A percentile compares a stretch with the other conserved stretches of the same genome.
Evolutionary conservation across 1,284 basidiomycete genomes (phyloP).

Genomic region (Calocybe gambosa): DNA sequence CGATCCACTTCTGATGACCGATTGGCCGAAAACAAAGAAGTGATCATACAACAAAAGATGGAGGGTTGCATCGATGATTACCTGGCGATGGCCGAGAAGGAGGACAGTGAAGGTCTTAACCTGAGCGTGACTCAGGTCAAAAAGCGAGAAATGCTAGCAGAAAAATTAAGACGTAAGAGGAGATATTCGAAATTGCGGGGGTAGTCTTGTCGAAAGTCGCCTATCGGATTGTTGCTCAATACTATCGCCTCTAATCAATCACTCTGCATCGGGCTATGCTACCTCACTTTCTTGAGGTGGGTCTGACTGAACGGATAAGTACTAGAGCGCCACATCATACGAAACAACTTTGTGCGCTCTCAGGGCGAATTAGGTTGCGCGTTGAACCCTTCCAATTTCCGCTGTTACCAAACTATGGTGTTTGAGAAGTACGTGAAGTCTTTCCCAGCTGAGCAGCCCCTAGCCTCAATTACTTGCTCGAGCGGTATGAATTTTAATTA

Average conservation of each 20-base stretch:
- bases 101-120: conserved; percentile 47
- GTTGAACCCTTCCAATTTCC: too few relatives aligned
- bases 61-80: conserved; percentile 59
- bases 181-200: conserved; percentile 21
- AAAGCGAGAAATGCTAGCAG: conserved; percentile 51
- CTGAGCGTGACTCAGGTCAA: conserved; percentile 67
- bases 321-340: too few relatives aligned
- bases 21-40: not conserved
- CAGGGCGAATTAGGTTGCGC: too few relatives aligned
- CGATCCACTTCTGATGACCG: conserved; percentile 28
- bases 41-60: conserved; percentile 57
- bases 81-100: conserved; percentile 34
- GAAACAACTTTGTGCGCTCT: too few relatives aligned
- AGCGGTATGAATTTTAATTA: too few relatives aligned
- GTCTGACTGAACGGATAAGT: too few relatives aligned
- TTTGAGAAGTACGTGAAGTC: too few relatives aligned
- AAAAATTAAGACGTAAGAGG: conserved; percentile 33
- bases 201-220: not conserved
- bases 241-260: not conserved
- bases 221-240: not conserved
- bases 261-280: too few relatives aligned
- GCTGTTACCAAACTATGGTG: too few relatives aligned
- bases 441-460: too few relatives aligned
- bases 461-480: too few relatives aligned
- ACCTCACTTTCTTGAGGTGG: too few relatives aligned